phyloP scores from a whole-genome alignment of 441 rosid genomes.

The California macrophylla region DNA sequence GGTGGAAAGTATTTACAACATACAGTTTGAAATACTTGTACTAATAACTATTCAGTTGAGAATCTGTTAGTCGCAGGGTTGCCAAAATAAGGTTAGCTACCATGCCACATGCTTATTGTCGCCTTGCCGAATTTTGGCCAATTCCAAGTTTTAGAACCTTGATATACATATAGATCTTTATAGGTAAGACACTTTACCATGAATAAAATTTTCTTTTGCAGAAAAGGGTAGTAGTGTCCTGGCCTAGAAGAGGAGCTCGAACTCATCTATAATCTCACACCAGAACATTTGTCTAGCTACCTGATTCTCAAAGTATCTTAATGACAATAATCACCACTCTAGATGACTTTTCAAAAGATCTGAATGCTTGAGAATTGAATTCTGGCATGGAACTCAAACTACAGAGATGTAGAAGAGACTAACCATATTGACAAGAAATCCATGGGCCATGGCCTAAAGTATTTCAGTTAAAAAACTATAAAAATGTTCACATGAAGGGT shows the following conservation, averaged over 20 bases:
- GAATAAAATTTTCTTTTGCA: too few species aligned
- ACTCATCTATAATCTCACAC: not conserved
- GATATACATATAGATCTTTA: not conserved
- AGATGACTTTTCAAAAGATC: not conserved
- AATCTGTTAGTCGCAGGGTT: not conserved
- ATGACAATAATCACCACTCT: not conserved
- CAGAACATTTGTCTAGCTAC: not conserved
- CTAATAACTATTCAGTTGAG: not conserved
- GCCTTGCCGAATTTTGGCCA: too few species aligned
- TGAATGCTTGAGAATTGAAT: not conserved
- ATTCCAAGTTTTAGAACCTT: too few species aligned
- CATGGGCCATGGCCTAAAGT: constrained; percentile 3
- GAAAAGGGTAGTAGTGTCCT: too few species aligned
- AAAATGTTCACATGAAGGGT: constrained; percentile 1
- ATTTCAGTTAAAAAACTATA: not conserved
- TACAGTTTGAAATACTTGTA: constrained; percentile 5
- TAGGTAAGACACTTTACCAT: too few species aligned
- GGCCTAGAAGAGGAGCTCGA: too few species aligned
- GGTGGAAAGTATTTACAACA: not conserved
- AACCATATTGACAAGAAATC: constrained; percentile 1
- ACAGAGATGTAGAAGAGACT: not conserved
- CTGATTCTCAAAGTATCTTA: not conserved
- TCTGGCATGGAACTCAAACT: not conserved
- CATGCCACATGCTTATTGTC: too few species aligned
- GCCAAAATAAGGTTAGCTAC: not conserved